A percentile compares a stretch with the other conserved stretches of the same genome.
Conservation (phyloP, 805 yeast genomes). For the Saturnispora dispora region DNA sequence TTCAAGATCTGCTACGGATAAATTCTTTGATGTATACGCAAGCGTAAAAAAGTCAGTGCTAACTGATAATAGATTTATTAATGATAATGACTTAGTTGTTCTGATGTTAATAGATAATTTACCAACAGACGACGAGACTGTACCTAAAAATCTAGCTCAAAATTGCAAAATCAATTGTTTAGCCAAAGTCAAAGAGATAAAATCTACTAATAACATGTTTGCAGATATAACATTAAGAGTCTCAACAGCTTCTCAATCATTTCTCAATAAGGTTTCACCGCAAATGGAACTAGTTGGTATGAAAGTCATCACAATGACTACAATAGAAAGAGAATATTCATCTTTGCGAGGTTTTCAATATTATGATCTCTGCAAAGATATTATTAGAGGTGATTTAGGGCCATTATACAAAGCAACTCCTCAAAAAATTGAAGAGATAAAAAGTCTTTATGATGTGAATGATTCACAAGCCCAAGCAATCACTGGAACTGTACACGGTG, state of each 20-base stretch:
- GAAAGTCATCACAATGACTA: conserved; percentile 77
- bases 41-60: conserved; percentile 48
- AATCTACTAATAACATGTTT: conserved; percentile 52
- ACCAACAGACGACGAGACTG: conserved; percentile 23
- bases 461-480: conserved; percentile 89
- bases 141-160: conserved; percentile 13
- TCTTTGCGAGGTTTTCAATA: conserved; percentile 75
- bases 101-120: conserved; percentile 44
- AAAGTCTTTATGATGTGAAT: conserved; percentile 53
- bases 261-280: conserved; percentile 51
- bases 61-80: conserved; percentile 39
- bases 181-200: conserved; percentile 72
- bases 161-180: conserved; percentile 44
- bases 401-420: conserved; percentile 29
- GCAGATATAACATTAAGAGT: conserved; percentile 72
- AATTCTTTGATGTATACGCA: conserved; percentile 80
- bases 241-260: conserved; percentile 36
- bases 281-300: conserved; percentile 56
- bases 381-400: conserved; percentile 58
- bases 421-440: conserved; percentile 35
- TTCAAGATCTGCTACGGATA: conserved; percentile 72
- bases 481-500: conserved; percentile 51
- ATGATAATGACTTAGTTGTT: conserved; percentile 71
- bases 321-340: conserved; percentile 87
- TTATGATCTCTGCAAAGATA: conserved; percentile 64